Percentiles rank a stretch among this genome's conserved stretches.
phyloP scores from a whole-genome alignment of 2,329 filamentous ascomycete species.

The Gaeumannomyces tritici region DNA sequence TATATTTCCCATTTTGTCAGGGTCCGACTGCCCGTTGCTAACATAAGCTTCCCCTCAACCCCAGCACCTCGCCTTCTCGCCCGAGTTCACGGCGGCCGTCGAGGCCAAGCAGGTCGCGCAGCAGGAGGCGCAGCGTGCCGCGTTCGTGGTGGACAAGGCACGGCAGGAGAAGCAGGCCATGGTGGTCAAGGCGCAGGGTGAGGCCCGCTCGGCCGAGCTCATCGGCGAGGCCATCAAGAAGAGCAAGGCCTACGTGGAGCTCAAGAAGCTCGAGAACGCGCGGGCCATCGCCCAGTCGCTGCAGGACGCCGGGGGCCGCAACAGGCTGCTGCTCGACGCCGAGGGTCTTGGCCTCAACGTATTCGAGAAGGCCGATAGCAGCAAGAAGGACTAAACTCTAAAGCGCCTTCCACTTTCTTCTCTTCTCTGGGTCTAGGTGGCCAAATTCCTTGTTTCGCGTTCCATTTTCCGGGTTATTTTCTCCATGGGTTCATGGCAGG shows the following conservation, averaged over 20 bases:
- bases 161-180: conserved; percentile 99
- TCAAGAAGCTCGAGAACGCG: conserved; percentile 97
- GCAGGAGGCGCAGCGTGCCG: conserved; percentile 93
- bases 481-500: not conserved
- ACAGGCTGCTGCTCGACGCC: conserved; percentile 88
- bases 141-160: conserved; percentile 97
- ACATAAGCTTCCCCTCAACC: not conserved
- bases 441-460: not conserved
- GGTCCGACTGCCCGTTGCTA: not conserved
- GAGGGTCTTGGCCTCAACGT: conserved; percentile 90
- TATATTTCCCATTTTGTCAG: not conserved
- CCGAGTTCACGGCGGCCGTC: conserved; percentile 64
- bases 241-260: conserved; percentile 90
- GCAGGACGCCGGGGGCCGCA: conserved; percentile 77
- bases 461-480: not conserved
- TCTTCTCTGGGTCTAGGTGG: not conserved
- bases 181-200: conserved; percentile 97
- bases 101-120: conserved; percentile 68
- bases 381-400: conserved; percentile 29
- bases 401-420: not conserved
- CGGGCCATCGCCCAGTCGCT: conserved; percentile 78
- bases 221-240: conserved; percentile 99
- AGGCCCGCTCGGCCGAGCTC: conserved; percentile 92
- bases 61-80: conserved; percentile 63
- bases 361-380: conserved; percentile 36